phyloP scores from a whole-genome alignment of 2,329 filamentous ascomycete species.

The Cladosporium austrohemisphaericum region DNA sequence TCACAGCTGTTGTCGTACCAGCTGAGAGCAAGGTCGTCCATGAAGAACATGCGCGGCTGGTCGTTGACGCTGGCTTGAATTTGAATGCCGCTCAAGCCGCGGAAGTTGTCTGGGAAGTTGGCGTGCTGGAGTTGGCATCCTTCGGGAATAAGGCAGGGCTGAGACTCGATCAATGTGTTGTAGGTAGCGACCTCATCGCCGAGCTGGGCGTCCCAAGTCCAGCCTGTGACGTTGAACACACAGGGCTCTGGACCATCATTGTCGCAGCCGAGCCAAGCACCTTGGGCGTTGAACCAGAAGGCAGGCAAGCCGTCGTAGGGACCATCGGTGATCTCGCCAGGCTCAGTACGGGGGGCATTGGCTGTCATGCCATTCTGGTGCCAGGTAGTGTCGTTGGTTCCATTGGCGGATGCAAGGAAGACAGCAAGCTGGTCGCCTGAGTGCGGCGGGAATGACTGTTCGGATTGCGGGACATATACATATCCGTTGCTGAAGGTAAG shows the following conservation, averaged over 20 bases:
- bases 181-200: conserved; percentile 36
- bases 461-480: conserved; percentile 45
- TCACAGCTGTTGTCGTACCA: conserved; percentile 51
- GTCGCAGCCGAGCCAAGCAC: conserved; percentile 47
- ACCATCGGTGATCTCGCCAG: conserved; percentile 48
- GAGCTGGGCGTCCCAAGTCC: conserved; percentile 36
- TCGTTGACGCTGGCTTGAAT: conserved; percentile 44
- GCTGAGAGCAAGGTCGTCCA: conserved; percentile 47
- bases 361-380: conserved; percentile 20
- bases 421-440: conserved; percentile 48
- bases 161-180: conserved; percentile 39
- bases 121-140: conserved; percentile 43
- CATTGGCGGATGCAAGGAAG: conserved; percentile 35
- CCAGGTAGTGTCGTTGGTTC: conserved; percentile 5
- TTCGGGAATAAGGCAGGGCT: conserved; percentile 39
- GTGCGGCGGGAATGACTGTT: conserved; percentile 42
- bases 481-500: conserved; percentile 51
- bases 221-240: conserved; percentile 45
- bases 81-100: conserved; percentile 45
- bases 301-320: conserved; percentile 39
- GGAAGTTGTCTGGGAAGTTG: conserved; percentile 40
- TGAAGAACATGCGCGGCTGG: conserved; percentile 40
- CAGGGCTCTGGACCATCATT: conserved; percentile 39
- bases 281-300: conserved; percentile 51
- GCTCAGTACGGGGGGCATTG: conserved; percentile 25